Evolutionary conservation across 192 early-diverging fungal species (phyloP), one percentile per base, ranked within the genome.

Genomic region (Coemansia umbellata): DNA sequence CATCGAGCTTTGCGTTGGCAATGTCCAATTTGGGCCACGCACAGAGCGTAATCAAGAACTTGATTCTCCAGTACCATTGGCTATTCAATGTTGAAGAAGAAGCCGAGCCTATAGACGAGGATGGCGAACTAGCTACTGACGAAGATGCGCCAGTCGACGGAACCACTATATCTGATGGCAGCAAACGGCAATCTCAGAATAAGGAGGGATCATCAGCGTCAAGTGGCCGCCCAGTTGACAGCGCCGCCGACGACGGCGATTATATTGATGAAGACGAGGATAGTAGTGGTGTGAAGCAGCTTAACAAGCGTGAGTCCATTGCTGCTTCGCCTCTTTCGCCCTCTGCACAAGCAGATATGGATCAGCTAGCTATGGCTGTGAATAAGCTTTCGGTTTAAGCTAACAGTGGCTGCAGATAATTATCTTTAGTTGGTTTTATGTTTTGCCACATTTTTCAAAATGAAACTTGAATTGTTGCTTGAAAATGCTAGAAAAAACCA

Each of bases 31-130:
- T 90, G 21, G 86, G 86, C 11, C 81, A 87, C 53, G 84, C 86
- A 15, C 86, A 83, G 53, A 84, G 78, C 50, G 83, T 87, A 22
- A 80, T 87, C 63, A 84, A 84, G 50, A 83, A 85, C 59, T 59
- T 90, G 51, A 87, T 89, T 22, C 55, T 87, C 18, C 84, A 86
- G 44, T 89, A 87, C 61, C 87, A 89, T 64, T 87, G 84, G 79
- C 57, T 89, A 2, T 89, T 87, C 63, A 81, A 87, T 60, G 74
- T 84, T 3, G 87, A 89, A 41, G 77, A 73, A 37, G 87, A 87
- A 41, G 67, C 67, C 0, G 73, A 76, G 54, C 66, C 73, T 5
- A 69, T 76, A 8, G 43, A 45, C 24, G 63, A 66, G 37, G 66
- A 74, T 31, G 64, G 28, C 17, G 73, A 76, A 44, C 33, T 55